Base-by-base conservation (phyloP, 257 asterid species). In the Coffea canephora region DNA sequence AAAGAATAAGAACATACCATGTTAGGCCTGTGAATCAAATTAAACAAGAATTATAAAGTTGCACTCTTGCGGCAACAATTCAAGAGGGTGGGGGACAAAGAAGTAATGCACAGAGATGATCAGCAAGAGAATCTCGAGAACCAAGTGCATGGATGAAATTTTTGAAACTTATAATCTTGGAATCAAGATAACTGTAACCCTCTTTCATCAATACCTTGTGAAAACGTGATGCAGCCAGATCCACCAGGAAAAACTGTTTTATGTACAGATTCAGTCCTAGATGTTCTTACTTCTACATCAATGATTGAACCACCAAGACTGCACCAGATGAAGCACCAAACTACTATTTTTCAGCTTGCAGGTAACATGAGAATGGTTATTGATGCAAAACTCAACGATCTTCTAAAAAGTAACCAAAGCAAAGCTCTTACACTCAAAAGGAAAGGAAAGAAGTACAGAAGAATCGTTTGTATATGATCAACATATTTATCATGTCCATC, bases 41-140 rank as follows among this genome's bases (percentile, higher is more conserved):
- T 66, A 27, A 59, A 72, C 74, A 70, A 79, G 16, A 23, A 27
- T 54, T 48, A n/a, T n/a, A 2, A 81, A 12, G 48, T 46, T 59
- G 54, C 52, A 36, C 43, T 46, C 70, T 19, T 19, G 31, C 11
- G 7, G 55, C 68, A 27, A 31, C 23, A 31, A n/a, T 49, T 7
- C n/a, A 59, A 65, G 49, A 49, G 10, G 23, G 36, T 31, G 41
- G 36, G 41, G 39, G 23, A 62, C 27, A 59, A 59, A 59, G 31
- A 59, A 59, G 23, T 59, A 59, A 23, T 59, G 66, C 66, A 59
- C 9, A 59, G 6, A 6, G 2, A 59, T 59, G 4, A 59, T 21
- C 6, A 21, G 27, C 66, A 59, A 59, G 66, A 59, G 66, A 23
- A 59, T 6, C 27, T 21, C 21, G 18, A 5, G 16, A 55, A 16